These are phyloP conservation scores for Penicillium sp. DNA, from an alignment of 2,329 filamentous ascomycete genomes.

Conservation along the genomic window DNA sequence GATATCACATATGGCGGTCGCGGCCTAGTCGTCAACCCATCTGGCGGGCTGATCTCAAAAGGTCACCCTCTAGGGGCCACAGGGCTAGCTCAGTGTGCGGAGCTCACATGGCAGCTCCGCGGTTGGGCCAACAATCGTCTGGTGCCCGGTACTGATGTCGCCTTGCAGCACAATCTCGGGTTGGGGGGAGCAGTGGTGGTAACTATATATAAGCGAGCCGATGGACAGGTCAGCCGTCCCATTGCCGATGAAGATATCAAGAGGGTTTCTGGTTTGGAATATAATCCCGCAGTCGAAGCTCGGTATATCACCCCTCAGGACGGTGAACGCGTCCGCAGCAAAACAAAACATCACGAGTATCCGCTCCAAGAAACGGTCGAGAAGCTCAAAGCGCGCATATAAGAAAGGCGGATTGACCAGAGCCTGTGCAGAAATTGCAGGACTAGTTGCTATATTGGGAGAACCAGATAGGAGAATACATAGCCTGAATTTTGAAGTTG, in stretches of 20 bases:
- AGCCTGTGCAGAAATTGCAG: neutral
- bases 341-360: conserved; percentile 60
- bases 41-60: conserved; percentile 86
- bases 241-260: conserved; percentile 57
- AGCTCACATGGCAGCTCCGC: conserved; percentile 87
- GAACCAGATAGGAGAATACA: neutral
- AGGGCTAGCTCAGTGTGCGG: conserved; percentile 88
- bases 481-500: neutral
- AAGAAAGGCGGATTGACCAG: neutral
- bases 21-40: conserved; percentile 72
- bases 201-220: conserved; percentile 78
- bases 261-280: conserved; percentile 61
- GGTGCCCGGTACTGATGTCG: conserved; percentile 58
- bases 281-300: conserved; percentile 83
- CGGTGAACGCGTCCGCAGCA: conserved; percentile 58
- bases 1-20: conserved; percentile 82
- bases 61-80: conserved; percentile 89
- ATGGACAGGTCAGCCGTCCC: conserved; percentile 55
- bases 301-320: conserved; percentile 76
- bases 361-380: conserved; percentile 44
- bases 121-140: conserved; percentile 93
- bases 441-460: neutral
- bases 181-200: conserved; percentile 83
- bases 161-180: conserved; percentile 85
- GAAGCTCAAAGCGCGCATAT: conserved; percentile 15